These are phyloP conservation scores for Hypomontagnella monticulosa DNA, from an alignment of 495 filamentous ascomycete genomes.

Conservation along the genomic window DNA sequence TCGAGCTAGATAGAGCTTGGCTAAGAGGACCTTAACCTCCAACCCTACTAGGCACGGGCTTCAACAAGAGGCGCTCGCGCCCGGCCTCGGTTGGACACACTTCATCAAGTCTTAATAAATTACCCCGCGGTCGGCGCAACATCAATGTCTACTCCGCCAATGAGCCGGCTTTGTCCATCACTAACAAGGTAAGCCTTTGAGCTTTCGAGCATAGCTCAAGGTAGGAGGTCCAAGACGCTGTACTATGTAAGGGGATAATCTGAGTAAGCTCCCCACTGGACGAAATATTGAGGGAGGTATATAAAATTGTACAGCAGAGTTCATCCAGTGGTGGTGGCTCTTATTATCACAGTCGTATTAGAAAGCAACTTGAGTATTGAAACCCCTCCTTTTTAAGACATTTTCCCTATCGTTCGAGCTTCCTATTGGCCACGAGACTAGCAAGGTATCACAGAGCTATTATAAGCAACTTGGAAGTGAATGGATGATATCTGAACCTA, in stretches of 20 bases:
- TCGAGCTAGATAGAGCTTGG: not conserved
- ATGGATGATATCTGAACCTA: not conserved
- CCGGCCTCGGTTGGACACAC: constrained; percentile 5
- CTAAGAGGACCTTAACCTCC: not conserved
- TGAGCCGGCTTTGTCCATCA: constrained; percentile 14
- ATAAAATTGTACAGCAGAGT: constrained; percentile 2
- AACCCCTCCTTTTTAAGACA: constrained; percentile 8
- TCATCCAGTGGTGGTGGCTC: constrained; percentile 17
- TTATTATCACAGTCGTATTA: not conserved
- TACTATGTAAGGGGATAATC: constrained; percentile 26
- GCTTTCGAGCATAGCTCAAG: constrained; percentile 7
- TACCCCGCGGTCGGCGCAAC: constrained; percentile 38
- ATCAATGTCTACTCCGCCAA: constrained; percentile 21
- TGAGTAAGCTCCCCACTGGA: constrained; percentile 30
- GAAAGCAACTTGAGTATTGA: too few relatives aligned
- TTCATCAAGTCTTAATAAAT: constrained; percentile 13
- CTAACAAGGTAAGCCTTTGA: constrained; percentile 24
- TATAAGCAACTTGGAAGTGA: not conserved
- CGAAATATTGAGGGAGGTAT: not conserved
- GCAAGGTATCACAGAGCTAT: not conserved
- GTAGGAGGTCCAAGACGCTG: constrained; percentile 19
- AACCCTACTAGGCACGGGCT: constrained; percentile 14
- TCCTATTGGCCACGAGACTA: constrained; percentile 16
- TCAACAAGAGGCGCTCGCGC: constrained; percentile 19
- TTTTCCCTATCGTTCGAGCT: constrained; percentile 3